phyloP scores from a whole-genome alignment of 768 basidiomycete species.

The Fistulinella prunicolor region DNA sequence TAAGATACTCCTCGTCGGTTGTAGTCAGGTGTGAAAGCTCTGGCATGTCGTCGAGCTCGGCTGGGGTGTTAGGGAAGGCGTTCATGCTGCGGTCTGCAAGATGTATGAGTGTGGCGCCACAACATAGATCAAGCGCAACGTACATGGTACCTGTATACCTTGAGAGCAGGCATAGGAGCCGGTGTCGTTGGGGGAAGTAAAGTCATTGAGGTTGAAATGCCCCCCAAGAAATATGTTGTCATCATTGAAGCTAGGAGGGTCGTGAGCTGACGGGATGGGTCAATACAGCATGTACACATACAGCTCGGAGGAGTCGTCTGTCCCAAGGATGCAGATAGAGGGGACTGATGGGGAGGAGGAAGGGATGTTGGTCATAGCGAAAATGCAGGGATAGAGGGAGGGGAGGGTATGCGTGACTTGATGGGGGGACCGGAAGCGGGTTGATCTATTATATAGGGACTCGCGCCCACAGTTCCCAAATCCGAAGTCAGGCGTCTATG shows the following conservation, averaged over 20 bases:
- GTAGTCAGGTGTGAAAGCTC: conserved; percentile 18
- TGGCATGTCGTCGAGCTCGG: conserved; percentile 18
- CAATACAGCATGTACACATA: conserved; percentile 11
- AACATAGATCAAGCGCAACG: not conserved
- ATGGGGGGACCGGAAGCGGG: not conserved
- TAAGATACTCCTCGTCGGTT: conserved; percentile 5
- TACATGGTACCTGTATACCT: conserved; percentile 4
- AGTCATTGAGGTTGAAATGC: not conserved
- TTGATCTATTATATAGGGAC: conserved; percentile 19
- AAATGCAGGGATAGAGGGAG: not conserved
- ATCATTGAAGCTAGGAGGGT: conserved; percentile 8
- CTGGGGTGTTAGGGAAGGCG: not conserved
- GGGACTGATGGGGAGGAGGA: conserved; percentile 11
- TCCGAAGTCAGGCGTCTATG: conserved; percentile 2
- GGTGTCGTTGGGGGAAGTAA: not conserved
- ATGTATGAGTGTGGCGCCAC: conserved; percentile 18
- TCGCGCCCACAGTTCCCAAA: conserved; percentile 7
- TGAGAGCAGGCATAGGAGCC: conserved; percentile 1
- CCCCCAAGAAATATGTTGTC: not conserved
- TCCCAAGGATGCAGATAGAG: conserved; percentile 13
- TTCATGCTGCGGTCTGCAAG: not conserved
- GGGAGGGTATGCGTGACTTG: conserved; percentile 10
- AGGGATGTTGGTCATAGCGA: conserved; percentile 12
- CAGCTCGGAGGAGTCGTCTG: conserved; percentile 13
- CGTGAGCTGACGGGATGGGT: conserved; percentile 7